Evolutionary conservation across 2,329 filamentous ascomycete genomes (phyloP), one percentile per base, ranked within the genome.

Genomic region (Cytospora mali): DNA sequence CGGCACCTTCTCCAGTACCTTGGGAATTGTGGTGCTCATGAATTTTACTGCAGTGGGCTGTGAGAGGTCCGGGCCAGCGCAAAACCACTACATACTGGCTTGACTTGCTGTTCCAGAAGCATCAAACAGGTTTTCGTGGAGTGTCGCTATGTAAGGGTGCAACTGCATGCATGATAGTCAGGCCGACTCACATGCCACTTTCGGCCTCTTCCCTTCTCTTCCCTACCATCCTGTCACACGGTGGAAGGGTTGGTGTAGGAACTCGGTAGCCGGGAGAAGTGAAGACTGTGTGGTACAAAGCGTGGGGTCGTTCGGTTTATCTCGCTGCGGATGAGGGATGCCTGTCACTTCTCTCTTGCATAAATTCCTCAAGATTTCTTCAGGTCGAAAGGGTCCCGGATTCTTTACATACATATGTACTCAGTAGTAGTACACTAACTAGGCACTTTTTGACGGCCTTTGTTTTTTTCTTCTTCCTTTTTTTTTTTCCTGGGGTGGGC

Each of bases 41-140:
- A n/a, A n/a, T n/a, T n/a, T n/a, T 46, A n/a, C 42, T 18, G 42
- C 10, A 11, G 54, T 54, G 58, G 58, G 53, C 58, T 60, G 35
- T 51, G 58, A 35, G 29, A 54, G 50, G 48, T 21, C 58, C 23
- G 35, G 58, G 27, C 53, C 57, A 29, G 25, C 27, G 58, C 29
- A 18, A 54, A 35, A 23, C 50, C 31, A 54, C 50, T 54, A 50
- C n/a, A n/a, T n/a, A n/a, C n/a, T n/a, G n/a, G n/a, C n/a, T n/a
- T n/a, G n/a, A n/a, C n/a, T n/a, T n/a, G n/a, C n/a, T n/a, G 50
- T 27, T 46, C 28, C 21, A 42, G 58, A 49, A 54, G n/a, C 16
- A 35, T 60, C 9, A 29, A 60, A 60, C 58, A 51, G 52, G 58
- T 60, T 60, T 60, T 53, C 23, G 33, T 49, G 39, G 28, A 18